Conservation (phyloP, 768 basidiomycete species). For the Cystobasidium tubakii region DNA sequence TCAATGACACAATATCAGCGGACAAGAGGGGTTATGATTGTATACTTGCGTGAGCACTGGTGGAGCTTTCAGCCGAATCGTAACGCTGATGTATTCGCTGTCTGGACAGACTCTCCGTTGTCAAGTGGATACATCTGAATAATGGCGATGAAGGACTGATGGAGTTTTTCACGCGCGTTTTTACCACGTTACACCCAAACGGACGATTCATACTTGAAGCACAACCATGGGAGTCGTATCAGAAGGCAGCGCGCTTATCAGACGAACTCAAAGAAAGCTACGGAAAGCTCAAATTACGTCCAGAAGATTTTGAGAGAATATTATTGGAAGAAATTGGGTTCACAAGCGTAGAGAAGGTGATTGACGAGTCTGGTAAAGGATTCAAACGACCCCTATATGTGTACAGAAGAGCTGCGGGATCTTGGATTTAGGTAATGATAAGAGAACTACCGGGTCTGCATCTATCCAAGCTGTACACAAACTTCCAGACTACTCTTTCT, state of each 20-base stretch:
- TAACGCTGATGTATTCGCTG: not conserved
- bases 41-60: slow-evolving; percentile 69
- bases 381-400: slow-evolving; percentile 63
- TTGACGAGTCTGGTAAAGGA: slow-evolving; percentile 60
- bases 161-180: slow-evolving; percentile 62
- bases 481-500: slow-evolving; percentile 50
- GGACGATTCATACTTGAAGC: slow-evolving; percentile 68
- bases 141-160: slow-evolving; percentile 67
- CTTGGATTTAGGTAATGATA: slow-evolving; percentile 28
- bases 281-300: slow-evolving; percentile 58
- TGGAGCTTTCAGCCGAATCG: too few species aligned
- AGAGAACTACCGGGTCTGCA: not conserved
- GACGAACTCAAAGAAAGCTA: slow-evolving; percentile 61
- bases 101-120: slow-evolving; percentile 64
- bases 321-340: slow-evolving; percentile 64
- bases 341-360: slow-evolving; percentile 51
- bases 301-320: slow-evolving; percentile 58
- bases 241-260: slow-evolving; percentile 62
- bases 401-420: slow-evolving; percentile 54
- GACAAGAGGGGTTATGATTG: slow-evolving; percentile 62
- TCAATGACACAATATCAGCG: slow-evolving; percentile 56
- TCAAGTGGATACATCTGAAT: slow-evolving; percentile 89
- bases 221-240: slow-evolving; percentile 78
- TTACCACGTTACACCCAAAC: slow-evolving; percentile 59
- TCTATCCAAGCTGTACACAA: slow-evolving; percentile 10